These are phyloP conservation scores for Hordeum marinum DNA, from an alignment of 176 grass and related monocot genomes.

Conservation along the genomic window DNA sequence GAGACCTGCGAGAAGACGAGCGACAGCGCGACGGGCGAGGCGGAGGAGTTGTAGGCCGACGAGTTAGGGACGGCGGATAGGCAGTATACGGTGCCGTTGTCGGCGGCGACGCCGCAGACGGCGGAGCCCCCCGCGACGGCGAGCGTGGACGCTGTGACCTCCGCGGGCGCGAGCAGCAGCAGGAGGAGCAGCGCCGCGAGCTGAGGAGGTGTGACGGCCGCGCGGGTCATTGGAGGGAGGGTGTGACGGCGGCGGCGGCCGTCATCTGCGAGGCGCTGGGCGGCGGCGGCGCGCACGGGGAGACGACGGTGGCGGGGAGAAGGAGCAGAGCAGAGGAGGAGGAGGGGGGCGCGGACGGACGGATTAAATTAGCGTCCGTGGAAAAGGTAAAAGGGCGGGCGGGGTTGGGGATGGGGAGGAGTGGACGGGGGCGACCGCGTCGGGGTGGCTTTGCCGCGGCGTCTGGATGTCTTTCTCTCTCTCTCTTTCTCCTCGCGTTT, in stretches of 20 bases:
- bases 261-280: slow-evolving; percentile 20
- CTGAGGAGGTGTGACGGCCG: background rate
- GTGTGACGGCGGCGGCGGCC: background rate
- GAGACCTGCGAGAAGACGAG: slow-evolving; percentile 54
- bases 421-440: background rate
- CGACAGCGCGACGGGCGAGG: background rate
- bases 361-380: background rate
- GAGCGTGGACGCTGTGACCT: slow-evolving; percentile 50
- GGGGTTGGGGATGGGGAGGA: background rate
- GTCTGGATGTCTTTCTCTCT: background rate
- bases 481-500: background rate
- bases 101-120: slow-evolving; percentile 49
- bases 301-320: background rate
- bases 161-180: background rate
- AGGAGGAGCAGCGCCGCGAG: background rate
- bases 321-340: background rate
- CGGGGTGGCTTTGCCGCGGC: background rate
- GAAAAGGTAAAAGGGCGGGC: slow-evolving; percentile 10
- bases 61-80: background rate
- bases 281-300: background rate
- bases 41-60: background rate
- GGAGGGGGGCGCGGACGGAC: too few species aligned
- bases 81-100: slow-evolving; percentile 23
- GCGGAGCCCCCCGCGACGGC: slow-evolving; percentile 39
- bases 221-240: slow-evolving; percentile 15